These are phyloP conservation scores for Aureobasidium sp. DNA, from an alignment of 2,329 filamentous ascomycete species.

Conservation along the genomic window DNA sequence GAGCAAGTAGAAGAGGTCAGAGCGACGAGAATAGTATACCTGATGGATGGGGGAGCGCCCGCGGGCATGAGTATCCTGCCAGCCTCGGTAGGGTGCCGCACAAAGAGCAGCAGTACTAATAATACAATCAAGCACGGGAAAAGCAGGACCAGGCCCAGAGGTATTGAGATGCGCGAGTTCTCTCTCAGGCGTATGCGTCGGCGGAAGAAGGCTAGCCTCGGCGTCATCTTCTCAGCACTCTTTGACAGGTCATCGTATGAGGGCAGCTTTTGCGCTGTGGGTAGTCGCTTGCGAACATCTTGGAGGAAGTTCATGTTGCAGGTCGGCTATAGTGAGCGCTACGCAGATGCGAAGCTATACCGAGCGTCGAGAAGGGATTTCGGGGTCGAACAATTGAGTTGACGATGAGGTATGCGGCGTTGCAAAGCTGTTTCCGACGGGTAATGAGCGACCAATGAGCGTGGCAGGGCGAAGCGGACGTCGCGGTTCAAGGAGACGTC, in stretches of 20 bases:
- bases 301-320: slow-evolving; percentile 37
- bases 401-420: slow-evolving; percentile 9
- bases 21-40: slow-evolving; percentile 50
- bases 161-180: slow-evolving; percentile 88
- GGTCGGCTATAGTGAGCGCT: background rate
- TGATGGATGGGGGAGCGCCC: slow-evolving; percentile 79
- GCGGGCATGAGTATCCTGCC: slow-evolving; percentile 81
- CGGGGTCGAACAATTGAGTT: background rate
- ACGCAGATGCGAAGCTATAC: background rate
- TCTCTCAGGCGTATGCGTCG: slow-evolving; percentile 81
- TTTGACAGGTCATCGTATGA: slow-evolving; percentile 38
- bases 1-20: slow-evolving; percentile 8
- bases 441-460: background rate
- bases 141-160: slow-evolving; percentile 82
- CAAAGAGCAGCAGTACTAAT: slow-evolving; percentile 81
- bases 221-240: slow-evolving; percentile 37
- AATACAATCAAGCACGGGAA: slow-evolving; percentile 89
- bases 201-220: slow-evolving; percentile 70
- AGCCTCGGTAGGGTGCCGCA: slow-evolving; percentile 76
- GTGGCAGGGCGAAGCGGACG: slow-evolving; percentile 4
- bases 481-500: slow-evolving; percentile 3
- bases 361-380: background rate
- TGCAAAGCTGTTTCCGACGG: background rate
- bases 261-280: slow-evolving; percentile 37
- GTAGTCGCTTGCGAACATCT: slow-evolving; percentile 40